Evolutionary conservation across 306 rosid genomes (phyloP).

Genomic region (Ormosia emarginata): DNA sequence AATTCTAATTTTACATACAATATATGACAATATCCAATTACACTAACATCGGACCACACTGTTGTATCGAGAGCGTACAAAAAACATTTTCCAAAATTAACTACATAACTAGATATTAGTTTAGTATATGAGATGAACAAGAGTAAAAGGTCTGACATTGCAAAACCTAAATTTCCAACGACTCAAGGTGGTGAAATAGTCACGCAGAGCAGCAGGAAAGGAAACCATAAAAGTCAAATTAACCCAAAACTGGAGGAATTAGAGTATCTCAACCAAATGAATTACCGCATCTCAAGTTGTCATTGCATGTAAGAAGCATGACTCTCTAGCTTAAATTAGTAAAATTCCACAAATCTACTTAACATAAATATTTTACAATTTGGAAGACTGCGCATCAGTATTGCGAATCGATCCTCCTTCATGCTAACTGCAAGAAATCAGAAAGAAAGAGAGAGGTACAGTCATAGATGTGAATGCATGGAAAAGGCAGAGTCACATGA

Average conservation of each 20-base stretch:
- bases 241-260: not conserved
- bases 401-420: not conserved
- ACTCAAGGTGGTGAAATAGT: not conserved
- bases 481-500: not conserved
- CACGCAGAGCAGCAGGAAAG: not conserved
- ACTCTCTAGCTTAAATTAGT: not conserved
- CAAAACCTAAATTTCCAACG: not conserved
- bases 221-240: not conserved
- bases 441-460: not conserved
- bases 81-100: not conserved
- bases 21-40: too few relatives aligned
- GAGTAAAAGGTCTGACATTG: not conserved
- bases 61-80: too few relatives aligned
- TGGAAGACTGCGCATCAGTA: conserved; percentile 1
- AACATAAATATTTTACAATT: conserved; percentile 20
- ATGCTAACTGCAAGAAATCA: conserved; percentile 6
- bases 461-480: not conserved
- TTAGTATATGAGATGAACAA: not conserved
- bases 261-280: conserved; percentile 2
- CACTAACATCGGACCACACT: too few relatives aligned
- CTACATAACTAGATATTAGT: not conserved
- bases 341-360: conserved; percentile 4
- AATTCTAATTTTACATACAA: too few relatives aligned
- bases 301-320: not conserved
- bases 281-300: not conserved